A percentile compares a stretch with the other conserved stretches of the same genome.
Conservation (phyloP, 148 eudicot genomes). For the Euryodendron excelsum region DNA sequence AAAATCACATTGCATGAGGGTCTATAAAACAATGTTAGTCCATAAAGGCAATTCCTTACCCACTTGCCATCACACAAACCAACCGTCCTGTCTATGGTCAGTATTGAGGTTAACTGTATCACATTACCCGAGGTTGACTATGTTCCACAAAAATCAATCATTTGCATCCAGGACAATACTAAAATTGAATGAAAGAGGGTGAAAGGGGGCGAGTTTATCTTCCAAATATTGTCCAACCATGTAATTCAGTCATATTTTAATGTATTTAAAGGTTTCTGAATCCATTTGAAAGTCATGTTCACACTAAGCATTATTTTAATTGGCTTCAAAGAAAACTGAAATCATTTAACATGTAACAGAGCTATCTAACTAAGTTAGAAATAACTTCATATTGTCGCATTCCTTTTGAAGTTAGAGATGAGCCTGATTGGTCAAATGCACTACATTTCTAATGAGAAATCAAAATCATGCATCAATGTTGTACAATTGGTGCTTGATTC, state of each 20-base stretch:
- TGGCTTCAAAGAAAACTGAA: too few species aligned
- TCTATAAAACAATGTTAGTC: too few species aligned
- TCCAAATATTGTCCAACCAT: too few species aligned
- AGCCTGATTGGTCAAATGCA: background rate
- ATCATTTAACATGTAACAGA: too few species aligned
- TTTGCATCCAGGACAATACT: background rate
- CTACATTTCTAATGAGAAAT: background rate
- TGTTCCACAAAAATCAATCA: background rate
- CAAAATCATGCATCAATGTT: background rate
- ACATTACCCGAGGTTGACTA: background rate
- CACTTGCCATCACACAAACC: conserved; percentile 3
- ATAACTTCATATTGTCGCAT: background rate
- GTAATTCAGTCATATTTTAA: too few species aligned
- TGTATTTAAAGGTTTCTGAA: too few species aligned
- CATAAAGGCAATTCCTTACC: background rate
- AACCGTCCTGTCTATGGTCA: background rate
- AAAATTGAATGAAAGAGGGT: background rate
- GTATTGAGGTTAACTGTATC: background rate
- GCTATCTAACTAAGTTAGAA: background rate
- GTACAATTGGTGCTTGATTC: background rate
- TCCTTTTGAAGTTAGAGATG: background rate
- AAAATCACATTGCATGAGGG: too few species aligned
- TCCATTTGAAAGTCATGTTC: too few species aligned
- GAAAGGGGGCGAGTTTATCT: too few species aligned
- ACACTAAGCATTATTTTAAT: too few species aligned